A percentile compares a stretch with the other conserved stretches of the same genome.
Conservation (phyloP, 768 basidiomycete genomes). For the Boletus rufocinnamomeus region DNA sequence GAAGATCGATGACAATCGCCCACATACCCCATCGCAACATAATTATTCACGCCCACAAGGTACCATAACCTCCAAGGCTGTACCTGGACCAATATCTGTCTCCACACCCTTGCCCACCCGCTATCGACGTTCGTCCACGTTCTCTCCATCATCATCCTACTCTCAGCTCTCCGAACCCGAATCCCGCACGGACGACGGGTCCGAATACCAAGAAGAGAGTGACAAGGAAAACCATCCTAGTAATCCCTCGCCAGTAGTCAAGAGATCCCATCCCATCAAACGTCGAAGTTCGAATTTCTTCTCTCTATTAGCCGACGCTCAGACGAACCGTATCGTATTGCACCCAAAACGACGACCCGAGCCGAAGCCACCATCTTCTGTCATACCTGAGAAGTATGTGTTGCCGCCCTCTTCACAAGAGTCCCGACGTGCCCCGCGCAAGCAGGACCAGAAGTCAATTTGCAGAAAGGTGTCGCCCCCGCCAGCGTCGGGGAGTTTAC, state of each 20-base stretch:
- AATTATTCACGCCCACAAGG: not conserved
- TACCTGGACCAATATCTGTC: not conserved
- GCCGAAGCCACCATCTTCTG: conserved; percentile 1
- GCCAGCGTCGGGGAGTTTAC: conserved; percentile 9
- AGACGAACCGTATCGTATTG: conserved; percentile 38
- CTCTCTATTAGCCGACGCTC: conserved; percentile 44
- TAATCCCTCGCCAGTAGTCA: conserved; percentile 7
- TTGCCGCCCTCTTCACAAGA: conserved; percentile 12
- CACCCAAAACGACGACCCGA: conserved; percentile 26
- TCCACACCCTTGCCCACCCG: conserved; percentile 2
- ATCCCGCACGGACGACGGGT: conserved; percentile 21
- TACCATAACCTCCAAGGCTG: not conserved
- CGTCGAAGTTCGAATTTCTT: conserved; percentile 36
- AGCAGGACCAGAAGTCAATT: conserved; percentile 11
- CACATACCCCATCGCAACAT: conserved; percentile 1
- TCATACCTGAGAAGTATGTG: conserved; percentile 21
- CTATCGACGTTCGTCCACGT: conserved; percentile 4
- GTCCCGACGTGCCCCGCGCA: not conserved
- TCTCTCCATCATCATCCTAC: conserved; percentile 13
- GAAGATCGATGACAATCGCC: conserved; percentile 11
- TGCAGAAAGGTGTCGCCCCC: conserved; percentile 1
- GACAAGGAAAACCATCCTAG: conserved; percentile 25
- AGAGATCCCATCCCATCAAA: conserved; percentile 13
- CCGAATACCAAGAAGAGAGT: conserved; percentile 24
- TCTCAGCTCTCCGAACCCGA: conserved; percentile 15